Evolutionary conservation across 805 yeast species (phyloP).

Genomic region (Wickerhamiella kazuoi): DNA sequence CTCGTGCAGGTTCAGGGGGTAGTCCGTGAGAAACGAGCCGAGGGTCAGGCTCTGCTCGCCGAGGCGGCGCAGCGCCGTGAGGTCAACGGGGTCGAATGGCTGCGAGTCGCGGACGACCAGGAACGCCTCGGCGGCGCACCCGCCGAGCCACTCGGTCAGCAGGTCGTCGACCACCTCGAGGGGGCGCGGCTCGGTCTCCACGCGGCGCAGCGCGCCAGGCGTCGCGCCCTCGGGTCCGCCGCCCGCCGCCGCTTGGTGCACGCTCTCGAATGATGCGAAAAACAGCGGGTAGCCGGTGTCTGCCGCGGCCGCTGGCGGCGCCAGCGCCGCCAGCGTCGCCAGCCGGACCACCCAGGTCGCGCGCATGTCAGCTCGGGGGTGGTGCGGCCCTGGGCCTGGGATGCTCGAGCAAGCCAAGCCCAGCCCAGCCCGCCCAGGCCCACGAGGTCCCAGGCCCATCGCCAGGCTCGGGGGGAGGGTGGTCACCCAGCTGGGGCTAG

Average conservation of each 20-base stretch:
- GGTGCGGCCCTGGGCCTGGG: too few species aligned
- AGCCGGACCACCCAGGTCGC: too few species aligned
- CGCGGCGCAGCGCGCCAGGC: neutral
- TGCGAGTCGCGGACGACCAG: slow-evolving; percentile 11
- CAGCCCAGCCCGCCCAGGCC: too few species aligned
- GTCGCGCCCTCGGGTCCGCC: neutral
- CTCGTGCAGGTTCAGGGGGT: slow-evolving; percentile 10
- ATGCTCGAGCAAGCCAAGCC: too few species aligned
- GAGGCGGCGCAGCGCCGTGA: slow-evolving; percentile 8
- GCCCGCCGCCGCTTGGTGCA: slow-evolving; percentile 6
- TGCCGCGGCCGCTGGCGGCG: neutral
- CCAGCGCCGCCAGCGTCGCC: neutral
- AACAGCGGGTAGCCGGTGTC: slow-evolving; percentile 14
- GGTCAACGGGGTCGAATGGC: slow-evolving; percentile 9
- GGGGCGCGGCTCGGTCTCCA: slow-evolving; percentile 3
- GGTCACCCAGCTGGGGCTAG: too few species aligned
- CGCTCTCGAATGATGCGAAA: slow-evolving; percentile 15
- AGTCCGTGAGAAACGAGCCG: slow-evolving; percentile 12
- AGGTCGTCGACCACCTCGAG: slow-evolving; percentile 9
- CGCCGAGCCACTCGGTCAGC: slow-evolving; percentile 13
- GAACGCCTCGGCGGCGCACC: slow-evolving; percentile 15
- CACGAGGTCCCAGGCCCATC: too few species aligned
- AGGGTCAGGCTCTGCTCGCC: slow-evolving; percentile 13
- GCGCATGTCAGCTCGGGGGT: too few species aligned
- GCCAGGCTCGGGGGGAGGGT: too few species aligned